phyloP scores from a whole-genome alignment of 1,284 basidiomycete species.

The Tilletia walkeri region DNA sequence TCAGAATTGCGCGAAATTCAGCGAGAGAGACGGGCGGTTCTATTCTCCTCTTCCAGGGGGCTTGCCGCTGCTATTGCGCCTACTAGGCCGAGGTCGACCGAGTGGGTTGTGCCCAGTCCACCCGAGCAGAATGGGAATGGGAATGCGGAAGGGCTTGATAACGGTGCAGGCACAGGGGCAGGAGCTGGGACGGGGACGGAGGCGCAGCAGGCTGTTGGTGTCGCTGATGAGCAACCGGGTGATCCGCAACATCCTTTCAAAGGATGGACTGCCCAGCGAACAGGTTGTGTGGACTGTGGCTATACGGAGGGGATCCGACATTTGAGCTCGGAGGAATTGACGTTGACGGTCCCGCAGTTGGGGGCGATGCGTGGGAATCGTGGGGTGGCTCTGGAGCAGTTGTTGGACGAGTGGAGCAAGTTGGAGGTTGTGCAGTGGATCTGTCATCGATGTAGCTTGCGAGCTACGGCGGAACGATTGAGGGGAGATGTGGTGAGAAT shows the following conservation, averaged over 20 bases:
- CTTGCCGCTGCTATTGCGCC: conserved; percentile 2
- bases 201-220: not conserved
- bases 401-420: conserved; percentile 41
- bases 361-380: conserved; percentile 22
- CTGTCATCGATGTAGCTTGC: conserved; percentile 50
- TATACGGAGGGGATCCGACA: conserved; percentile 52
- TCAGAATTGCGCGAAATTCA: conserved; percentile 37
- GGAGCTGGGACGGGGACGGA: not conserved
- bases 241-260: conserved; percentile 22
- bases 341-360: conserved; percentile 36
- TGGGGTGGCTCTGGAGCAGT: conserved; percentile 39
- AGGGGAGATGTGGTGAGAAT: conserved; percentile 20
- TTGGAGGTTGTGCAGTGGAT: conserved; percentile 53
- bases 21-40: not conserved
- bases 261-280: conserved; percentile 40
- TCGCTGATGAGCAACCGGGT: conserved; percentile 20
- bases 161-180: not conserved
- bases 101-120: conserved; percentile 3
- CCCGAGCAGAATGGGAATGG: not conserved
- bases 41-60: not conserved
- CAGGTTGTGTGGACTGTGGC: conserved; percentile 48
- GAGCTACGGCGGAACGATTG: conserved; percentile 25
- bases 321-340: conserved; percentile 43
- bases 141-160: not conserved
- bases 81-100: not conserved